Conservation (phyloP, 257 asterid genomes). For the Rubia yunnanensis region DNA sequence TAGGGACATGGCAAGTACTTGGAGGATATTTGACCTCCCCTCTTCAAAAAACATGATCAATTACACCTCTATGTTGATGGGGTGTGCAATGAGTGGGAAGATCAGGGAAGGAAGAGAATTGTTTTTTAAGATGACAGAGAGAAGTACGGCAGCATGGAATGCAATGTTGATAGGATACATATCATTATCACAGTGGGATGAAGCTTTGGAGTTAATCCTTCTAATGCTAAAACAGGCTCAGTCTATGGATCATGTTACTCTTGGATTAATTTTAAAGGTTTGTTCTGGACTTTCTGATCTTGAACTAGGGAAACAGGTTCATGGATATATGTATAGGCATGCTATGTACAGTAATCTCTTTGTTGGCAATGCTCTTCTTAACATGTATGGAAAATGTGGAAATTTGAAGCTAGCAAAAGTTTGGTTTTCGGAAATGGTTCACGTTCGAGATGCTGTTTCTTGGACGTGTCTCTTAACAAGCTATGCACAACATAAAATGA, state of each 20-base stretch:
- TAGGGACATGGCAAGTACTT: neutral
- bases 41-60: neutral
- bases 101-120: conserved; percentile 5
- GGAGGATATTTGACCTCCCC: neutral
- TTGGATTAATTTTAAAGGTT: conserved; percentile 1
- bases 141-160: neutral
- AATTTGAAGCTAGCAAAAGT: conserved; percentile 1
- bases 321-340: conserved; percentile 5
- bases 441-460: neutral
- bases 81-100: conserved; percentile 2
- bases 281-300: conserved; percentile 5
- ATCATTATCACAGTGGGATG: neutral
- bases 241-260: neutral
- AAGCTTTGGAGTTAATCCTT: conserved; percentile 1
- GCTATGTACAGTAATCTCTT: neutral
- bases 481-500: neutral
- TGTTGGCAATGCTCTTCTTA: conserved; percentile 3
- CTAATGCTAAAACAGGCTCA: neutral
- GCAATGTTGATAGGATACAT: conserved; percentile 1
- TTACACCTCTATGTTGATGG: conserved; percentile 6
- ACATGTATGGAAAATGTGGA: conserved; percentile 11
- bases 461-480: conserved; percentile 3
- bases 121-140: neutral
- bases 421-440: conserved; percentile 5
- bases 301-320: conserved; percentile 4